phyloP scores from a whole-genome alignment of 441 rosid species.

The Flueggea neowawraea region DNA sequence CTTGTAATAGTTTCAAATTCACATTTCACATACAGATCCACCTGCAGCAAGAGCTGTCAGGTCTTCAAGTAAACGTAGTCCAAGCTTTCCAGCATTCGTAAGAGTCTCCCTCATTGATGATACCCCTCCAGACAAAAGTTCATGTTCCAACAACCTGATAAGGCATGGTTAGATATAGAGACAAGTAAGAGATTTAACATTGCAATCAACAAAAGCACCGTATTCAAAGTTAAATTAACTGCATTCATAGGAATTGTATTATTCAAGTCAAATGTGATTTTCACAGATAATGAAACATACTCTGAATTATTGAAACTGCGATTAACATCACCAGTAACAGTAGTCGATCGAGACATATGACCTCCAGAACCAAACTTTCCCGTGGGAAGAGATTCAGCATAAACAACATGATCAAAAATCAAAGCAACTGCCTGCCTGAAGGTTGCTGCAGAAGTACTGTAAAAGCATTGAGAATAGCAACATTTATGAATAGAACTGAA shows the following conservation, averaged over 20 bases:
- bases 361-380: constrained; percentile 68
- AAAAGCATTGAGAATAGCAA: constrained; percentile 22
- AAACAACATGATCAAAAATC: constrained; percentile 85
- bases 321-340: constrained; percentile 82
- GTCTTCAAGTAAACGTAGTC: constrained; percentile 97
- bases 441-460: constrained; percentile 99
- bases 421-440: constrained; percentile 99
- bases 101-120: constrained; percentile 48
- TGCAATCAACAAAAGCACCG: not conserved
- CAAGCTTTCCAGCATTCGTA: constrained; percentile 75
- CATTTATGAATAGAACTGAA: constrained; percentile 9
- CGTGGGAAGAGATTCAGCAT: constrained; percentile 81
- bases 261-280: constrained; percentile 10
- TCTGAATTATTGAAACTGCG: constrained; percentile 73
- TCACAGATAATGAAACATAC: constrained; percentile 41
- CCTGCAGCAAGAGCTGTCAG: constrained; percentile 99
- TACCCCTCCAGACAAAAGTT: constrained; percentile 42
- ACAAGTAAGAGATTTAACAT: not conserved
- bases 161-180: constrained; percentile 18
- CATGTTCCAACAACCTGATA: constrained; percentile 68
- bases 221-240: too few species aligned
- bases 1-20: constrained; percentile 39
- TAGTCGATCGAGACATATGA: constrained; percentile 66
- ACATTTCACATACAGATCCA: constrained; percentile 99
- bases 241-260: too few species aligned